These are phyloP conservation scores for Symbiodinium natans DNA, from an alignment of 73 alveolate species.

Conservation along the genomic window DNA sequence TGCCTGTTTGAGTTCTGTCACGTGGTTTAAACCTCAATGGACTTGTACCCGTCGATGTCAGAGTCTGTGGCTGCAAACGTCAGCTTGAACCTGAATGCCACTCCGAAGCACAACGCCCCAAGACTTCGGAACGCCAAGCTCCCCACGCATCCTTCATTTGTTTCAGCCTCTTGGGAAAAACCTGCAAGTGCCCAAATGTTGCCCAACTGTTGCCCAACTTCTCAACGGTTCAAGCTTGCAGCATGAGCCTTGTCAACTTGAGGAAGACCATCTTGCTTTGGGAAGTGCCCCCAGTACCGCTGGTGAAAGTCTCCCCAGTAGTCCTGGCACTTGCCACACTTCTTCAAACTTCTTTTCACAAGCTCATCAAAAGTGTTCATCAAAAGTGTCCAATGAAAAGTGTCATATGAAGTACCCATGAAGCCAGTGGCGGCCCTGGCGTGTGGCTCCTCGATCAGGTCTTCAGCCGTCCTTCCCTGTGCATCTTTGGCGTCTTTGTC, in stretches of 20 bases:
- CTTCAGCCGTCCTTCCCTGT: slow-evolving; percentile 56
- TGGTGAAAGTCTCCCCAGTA: slow-evolving; percentile 80
- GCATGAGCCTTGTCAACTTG: slow-evolving; percentile 28
- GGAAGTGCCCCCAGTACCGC: slow-evolving; percentile 74
- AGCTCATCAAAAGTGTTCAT: too few species aligned
- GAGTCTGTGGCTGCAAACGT: slow-evolving; percentile 33
- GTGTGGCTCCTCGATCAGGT: slow-evolving; percentile 20
- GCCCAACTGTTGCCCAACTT: neutral
- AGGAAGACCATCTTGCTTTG: slow-evolving; percentile 78
- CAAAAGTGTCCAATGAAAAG: too few species aligned
- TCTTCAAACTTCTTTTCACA: too few species aligned
- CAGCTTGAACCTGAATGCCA: slow-evolving; percentile 30
- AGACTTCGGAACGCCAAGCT: neutral
- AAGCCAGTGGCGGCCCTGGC: neutral
- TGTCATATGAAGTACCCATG: too few species aligned
- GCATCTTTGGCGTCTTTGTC: slow-evolving; percentile 34
- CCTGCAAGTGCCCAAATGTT: neutral
- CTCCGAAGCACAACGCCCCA: too few species aligned
- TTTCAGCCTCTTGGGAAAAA: slow-evolving; percentile 46
- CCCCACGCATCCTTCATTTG: slow-evolving; percentile 68
- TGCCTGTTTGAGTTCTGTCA: neutral
- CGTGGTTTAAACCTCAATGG: neutral
- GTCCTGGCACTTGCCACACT: neutral
- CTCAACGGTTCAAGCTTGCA: neutral
- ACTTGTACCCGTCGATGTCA: slow-evolving; percentile 55